Percentiles rank a stretch among this genome's conserved stretches.
Evolutionary conservation across 495 filamentous ascomycete genomes (phyloP).

Genomic region (Achaetomiella virescens): DNA sequence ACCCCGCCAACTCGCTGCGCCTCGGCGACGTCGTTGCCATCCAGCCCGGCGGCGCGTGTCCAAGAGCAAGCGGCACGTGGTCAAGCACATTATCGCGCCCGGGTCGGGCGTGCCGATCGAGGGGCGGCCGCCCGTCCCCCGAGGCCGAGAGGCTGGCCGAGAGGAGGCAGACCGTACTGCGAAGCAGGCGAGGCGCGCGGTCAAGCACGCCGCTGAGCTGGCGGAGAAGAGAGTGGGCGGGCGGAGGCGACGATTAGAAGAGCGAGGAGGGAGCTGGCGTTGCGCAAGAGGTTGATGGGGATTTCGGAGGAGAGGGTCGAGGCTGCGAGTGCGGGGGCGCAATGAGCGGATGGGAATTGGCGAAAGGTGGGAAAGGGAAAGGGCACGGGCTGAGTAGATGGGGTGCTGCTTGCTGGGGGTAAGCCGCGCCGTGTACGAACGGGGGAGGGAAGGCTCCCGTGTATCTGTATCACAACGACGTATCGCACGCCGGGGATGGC

Average conservation of each 20-base stretch:
- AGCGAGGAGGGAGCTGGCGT: constrained; percentile 13
- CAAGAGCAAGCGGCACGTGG: constrained; percentile 66
- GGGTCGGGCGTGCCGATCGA: constrained; percentile 54
- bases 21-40: constrained; percentile 78
- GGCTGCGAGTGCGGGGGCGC: background rate
- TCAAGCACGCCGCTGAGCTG: constrained; percentile 6
- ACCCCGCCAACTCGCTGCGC: constrained; percentile 66
- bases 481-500: background rate
- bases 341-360: background rate
- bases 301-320: background rate
- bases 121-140: constrained; percentile 57
- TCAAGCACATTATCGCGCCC: constrained; percentile 69
- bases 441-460: background rate
- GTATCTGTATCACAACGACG: constrained; percentile 6
- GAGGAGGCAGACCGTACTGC: constrained; percentile 42
- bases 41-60: constrained; percentile 57
- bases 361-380: too few species aligned
- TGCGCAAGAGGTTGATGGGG: constrained; percentile 9
- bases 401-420: background rate
- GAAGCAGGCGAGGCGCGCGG: constrained; percentile 46
- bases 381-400: background rate
- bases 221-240: constrained; percentile 8
- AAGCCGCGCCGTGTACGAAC: constrained; percentile 5
- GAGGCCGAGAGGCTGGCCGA: constrained; percentile 54
- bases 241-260: constrained; percentile 12